Evolutionary conservation across 176 grass and related monocot species (phyloP), one percentile per base, ranked within the genome.

Genomic region (Elaeis guineensis): DNA sequence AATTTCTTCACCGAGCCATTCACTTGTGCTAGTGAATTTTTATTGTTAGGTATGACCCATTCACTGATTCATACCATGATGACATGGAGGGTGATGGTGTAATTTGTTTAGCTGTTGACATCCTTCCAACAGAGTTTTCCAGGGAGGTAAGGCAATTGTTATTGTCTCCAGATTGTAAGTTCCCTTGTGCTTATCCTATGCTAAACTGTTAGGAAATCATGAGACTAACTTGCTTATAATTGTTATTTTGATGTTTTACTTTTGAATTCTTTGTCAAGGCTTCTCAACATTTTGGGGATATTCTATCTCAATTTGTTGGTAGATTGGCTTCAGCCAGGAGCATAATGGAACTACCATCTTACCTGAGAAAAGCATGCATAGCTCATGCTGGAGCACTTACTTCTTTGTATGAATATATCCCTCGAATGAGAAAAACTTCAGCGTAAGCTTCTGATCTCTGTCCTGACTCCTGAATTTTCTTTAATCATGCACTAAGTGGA

Each of bases 281-380:
- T 65, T 97, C 92, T 29, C 86, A 91, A 39, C 83, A 97, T 82
- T 97, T 97, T 67, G 92, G 92, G 72, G 73, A 97, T 70, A 88
- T 91, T 65, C 83, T 97, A 74, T 87, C 81, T 32, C 65, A 77
- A 68, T 85, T 97, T 66, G 54, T 90, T 77, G 61, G 69, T 28
- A 88, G 62, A 32, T 88, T 97, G 72, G 87, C 78, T 67, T 88
- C 78, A 52, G 54, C 76, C 32, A 75, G 82, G 59, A 63, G 65
- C 72, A 70, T 80, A 49, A 26, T 58, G 61, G 86, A 97, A 19
- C 92, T 97, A 63, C 81, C 92, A 69, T 80, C 80, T 24, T 82
- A 85, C 77, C 79, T 97, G 75, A 82, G 59, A 78, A 91, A 76
- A 73, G 86, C 92, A 15, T 97, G 92, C 70, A 97, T 97, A 61